These are phyloP conservation scores for Lolium multiflorum DNA, from an alignment of 176 grass and related monocot genomes.

Conservation along the genomic window DNA sequence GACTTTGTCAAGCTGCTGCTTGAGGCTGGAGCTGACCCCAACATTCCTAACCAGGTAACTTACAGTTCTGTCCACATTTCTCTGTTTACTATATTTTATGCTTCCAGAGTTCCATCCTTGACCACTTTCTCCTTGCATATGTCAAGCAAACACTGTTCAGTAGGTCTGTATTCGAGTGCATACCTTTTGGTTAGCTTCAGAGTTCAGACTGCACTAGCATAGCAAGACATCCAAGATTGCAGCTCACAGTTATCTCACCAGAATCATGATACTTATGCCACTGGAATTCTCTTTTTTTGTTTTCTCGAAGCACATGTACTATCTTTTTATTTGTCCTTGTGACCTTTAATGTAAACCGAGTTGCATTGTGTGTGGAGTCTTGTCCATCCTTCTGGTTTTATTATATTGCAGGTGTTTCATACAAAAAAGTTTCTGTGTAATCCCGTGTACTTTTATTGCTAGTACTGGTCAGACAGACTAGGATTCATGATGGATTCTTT, in stretches of 20 bases:
- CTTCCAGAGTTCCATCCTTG: background rate
- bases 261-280: background rate
- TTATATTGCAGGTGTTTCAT: background rate
- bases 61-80: background rate
- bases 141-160: background rate
- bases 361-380: background rate
- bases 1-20: constrained; percentile 48
- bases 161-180: background rate
- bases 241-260: background rate
- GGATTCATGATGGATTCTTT: constrained; percentile 7
- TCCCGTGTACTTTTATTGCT: background rate
- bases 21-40: constrained; percentile 53
- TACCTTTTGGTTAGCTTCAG: background rate
- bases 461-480: background rate
- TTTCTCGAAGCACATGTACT: background rate
- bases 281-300: background rate
- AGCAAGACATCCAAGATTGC: background rate
- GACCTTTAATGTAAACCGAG: background rate
- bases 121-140: background rate
- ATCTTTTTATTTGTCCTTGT: background rate
- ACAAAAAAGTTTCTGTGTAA: too few species aligned
- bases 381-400: background rate
- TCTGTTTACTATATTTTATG: background rate
- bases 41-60: constrained; percentile 40
- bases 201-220: background rate